Evolutionary conservation across 495 filamentous ascomycete genomes (phyloP).

Genomic region (Hyaloscypha bicolor): DNA sequence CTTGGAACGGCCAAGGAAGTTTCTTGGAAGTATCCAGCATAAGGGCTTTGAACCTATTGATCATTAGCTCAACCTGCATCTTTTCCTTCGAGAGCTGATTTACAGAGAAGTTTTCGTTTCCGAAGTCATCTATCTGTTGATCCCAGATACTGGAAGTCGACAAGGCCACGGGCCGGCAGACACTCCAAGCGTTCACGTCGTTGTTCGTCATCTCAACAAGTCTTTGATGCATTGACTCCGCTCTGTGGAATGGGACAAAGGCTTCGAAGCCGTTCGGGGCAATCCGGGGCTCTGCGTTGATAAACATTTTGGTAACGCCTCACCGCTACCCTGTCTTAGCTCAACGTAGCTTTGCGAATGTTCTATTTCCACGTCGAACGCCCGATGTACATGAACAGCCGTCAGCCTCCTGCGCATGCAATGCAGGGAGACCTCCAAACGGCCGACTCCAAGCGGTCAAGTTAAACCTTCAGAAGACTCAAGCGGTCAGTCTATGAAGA

Average conservation of each 20-base stretch:
- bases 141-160: conserved; percentile 26
- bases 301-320: conserved; percentile 33
- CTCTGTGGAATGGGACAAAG: conserved; percentile 30
- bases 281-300: conserved; percentile 34
- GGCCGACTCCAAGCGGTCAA: conserved; percentile 20
- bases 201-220: conserved; percentile 35
- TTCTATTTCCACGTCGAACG: conserved; percentile 25
- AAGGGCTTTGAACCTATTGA: conserved; percentile 23
- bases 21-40: conserved; percentile 26
- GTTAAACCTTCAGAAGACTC: background rate
- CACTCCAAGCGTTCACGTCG: conserved; percentile 32
- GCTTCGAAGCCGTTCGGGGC: conserved; percentile 33
- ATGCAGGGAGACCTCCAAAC: conserved; percentile 25
- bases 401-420: conserved; percentile 10
- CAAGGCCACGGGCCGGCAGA: conserved; percentile 27
- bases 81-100: background rate
- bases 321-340: conserved; percentile 31
- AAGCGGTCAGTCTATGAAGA: background rate
- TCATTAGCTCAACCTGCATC: background rate
- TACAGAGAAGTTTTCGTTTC: conserved; percentile 27
- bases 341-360: conserved; percentile 26
- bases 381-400: conserved; percentile 26
- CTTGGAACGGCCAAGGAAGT: conserved; percentile 5
- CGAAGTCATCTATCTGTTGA: conserved; percentile 24
- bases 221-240: conserved; percentile 29